Evolutionary conservation across 768 basidiomycete species (phyloP).

Genomic region (Russula emetica): DNA sequence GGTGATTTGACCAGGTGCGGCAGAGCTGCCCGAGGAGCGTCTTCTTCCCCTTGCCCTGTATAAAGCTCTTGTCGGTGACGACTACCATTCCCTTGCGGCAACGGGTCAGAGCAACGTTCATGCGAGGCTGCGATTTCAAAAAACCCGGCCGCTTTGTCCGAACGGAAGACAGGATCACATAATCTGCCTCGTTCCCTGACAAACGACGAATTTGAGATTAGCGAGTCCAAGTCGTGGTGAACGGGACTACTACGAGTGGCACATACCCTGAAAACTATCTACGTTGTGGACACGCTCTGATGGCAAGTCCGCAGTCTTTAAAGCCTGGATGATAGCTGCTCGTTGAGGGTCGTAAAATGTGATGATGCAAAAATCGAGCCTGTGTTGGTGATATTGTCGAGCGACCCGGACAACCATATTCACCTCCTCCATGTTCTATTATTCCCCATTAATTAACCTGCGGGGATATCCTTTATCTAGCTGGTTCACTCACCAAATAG

Average conservation of each 20-base stretch:
- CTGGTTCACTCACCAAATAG: not conserved
- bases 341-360: constrained; percentile 55
- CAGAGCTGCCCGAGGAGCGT: constrained; percentile 44
- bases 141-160: constrained; percentile 46
- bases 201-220: not conserved
- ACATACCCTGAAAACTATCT: constrained; percentile 19
- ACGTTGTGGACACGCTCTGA: constrained; percentile 29
- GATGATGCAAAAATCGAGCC: constrained; percentile 42
- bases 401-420: constrained; percentile 11
- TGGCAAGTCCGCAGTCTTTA: constrained; percentile 37
- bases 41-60: constrained; percentile 33
- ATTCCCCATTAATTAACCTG: not conserved
- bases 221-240: not conserved
- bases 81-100: constrained; percentile 47
- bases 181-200: constrained; percentile 50
- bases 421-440: constrained; percentile 17
- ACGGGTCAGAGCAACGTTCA: constrained; percentile 44
- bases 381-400: not conserved
- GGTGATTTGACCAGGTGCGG: constrained; percentile 31
- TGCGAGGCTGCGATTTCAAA: constrained; percentile 41
- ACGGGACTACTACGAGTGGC: too few species aligned
- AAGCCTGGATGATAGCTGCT: constrained; percentile 37
- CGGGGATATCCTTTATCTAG: not conserved
- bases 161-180: constrained; percentile 49
- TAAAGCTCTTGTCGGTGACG: constrained; percentile 43